Evolutionary conservation across 202 grass and related monocot species (phyloP), one percentile per base, ranked within the genome.

Genomic region (Hordeum pubiflorum): DNA sequence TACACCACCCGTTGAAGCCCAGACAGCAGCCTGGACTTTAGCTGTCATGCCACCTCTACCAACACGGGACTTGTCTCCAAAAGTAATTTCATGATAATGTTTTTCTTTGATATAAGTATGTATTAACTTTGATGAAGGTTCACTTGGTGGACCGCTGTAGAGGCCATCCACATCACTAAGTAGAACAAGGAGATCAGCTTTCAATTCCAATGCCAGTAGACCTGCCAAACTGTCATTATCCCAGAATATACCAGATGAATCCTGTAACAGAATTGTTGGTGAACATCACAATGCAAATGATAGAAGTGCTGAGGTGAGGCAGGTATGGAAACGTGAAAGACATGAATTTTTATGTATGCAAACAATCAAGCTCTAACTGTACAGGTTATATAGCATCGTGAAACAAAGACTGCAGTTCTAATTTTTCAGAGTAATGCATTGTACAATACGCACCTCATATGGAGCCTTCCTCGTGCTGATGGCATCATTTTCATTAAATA

Each of bases 191-290:
- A 99, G 87, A 80, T 99, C 92, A 26, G 92, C 90, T 84, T 96
- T 96, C 34, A 96, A 77, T 81, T 99, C 96, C 54, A 99, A 81
- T 15, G 96, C 96, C 70, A 99, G 37, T 14, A 99, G 83, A 36
- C 90, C 92, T 22, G 96, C 92, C 89, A 99, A 89, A 90, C 96
- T 99, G 21, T 99, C 96, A 89, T 99, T 99, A 64, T 99, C 96
- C 96, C 96, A 99, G 88, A 99, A 99, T 65, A 99, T 99, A 62
- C 96, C 96, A 81, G 87, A 99, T 75, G 96, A 95, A 82, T 99
- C 96, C 96, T 99, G 87, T 18, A 77, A 88, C 82, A 31, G 23
- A 80, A 82, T 46, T 68, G 57, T 79, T 46, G 40, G 36, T 71
- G 20, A 79, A 48, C 2, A 32, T 41, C 36, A 68, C 21, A 80